Conservation (phyloP, 345 rosid genomes). For the Eucalyptus victrix region DNA sequence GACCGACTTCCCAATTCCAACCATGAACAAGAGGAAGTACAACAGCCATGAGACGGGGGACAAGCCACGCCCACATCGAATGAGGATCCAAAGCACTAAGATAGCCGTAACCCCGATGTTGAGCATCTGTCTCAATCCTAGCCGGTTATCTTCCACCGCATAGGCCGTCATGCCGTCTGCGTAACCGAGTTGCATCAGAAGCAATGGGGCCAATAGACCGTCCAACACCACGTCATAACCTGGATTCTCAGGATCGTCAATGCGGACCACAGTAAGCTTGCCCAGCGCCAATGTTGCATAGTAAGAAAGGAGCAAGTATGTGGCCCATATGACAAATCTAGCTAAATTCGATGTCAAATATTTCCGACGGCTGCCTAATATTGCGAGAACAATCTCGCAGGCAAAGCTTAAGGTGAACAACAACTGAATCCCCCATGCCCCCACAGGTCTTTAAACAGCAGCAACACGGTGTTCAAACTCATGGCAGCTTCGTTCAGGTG, state of each 20-base stretch:
- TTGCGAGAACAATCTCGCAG: neutral
- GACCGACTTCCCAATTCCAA: neutral
- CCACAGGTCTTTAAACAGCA: neutral
- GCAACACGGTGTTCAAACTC: neutral
- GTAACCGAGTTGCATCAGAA: neutral
- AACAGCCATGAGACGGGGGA: neutral
- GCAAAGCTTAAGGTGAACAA: neutral
- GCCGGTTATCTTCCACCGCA: conserved; percentile 1
- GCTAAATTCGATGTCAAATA: neutral
- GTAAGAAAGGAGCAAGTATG: neutral
- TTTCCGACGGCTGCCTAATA: neutral
- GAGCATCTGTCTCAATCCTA: neutral
- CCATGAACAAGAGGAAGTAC: neutral
- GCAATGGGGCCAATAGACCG: neutral
- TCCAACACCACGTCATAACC: neutral
- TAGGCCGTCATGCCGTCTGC: conserved; percentile 6
- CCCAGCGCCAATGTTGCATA: neutral
- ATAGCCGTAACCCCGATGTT: neutral
- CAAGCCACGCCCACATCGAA: neutral
- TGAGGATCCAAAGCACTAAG: neutral
- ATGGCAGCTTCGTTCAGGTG: neutral
- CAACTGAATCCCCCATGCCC: neutral
- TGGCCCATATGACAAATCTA: neutral
- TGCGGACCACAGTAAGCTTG: neutral
- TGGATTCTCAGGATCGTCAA: neutral